Conservation (phyloP, 208 protist species). For the Trypanosoma caninum region DNA sequence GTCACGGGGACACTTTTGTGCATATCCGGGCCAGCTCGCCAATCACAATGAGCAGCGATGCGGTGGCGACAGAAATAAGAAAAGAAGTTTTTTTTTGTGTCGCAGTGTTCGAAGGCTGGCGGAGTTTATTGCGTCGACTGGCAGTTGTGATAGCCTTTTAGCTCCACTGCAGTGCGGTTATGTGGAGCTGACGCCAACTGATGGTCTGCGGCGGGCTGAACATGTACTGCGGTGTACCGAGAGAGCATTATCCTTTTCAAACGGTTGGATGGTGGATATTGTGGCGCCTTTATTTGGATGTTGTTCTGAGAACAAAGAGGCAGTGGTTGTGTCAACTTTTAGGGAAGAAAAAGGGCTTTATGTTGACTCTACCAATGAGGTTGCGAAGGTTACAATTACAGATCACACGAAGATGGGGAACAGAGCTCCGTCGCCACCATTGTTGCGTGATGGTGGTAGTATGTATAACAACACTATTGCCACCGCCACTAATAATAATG, state of each 20-base stretch:
- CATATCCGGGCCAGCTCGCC: no score
- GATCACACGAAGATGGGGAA: no score
- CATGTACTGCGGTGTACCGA: slow-evolving; percentile 14
- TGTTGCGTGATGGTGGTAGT: no score
- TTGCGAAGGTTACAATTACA: not conserved
- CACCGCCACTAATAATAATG: no score
- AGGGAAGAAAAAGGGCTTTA: no score
- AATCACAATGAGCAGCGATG: not conserved
- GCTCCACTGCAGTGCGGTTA: slow-evolving; percentile 1
- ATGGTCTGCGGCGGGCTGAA: slow-evolving; percentile 3
- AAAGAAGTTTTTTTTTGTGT: not conserved
- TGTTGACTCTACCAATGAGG: no score
- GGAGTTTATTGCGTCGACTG: slow-evolving; percentile 25
- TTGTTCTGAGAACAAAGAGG: not conserved
- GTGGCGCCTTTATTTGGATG: slow-evolving; percentile 8
- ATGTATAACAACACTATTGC: no score
- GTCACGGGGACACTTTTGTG: no score
- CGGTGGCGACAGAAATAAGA: not conserved
- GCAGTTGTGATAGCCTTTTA: not conserved
- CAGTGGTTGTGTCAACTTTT: no score
- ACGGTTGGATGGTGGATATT: not conserved
- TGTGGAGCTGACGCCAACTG: not conserved
- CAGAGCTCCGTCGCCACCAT: no score
- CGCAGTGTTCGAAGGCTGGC: slow-evolving; percentile 7
- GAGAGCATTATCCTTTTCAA: slow-evolving; percentile 6